Evolutionary conservation across 139 green algal genomes (phyloP), one percentile per base, ranked within the genome.

Genomic region (Chlamydomonas incerta): DNA sequence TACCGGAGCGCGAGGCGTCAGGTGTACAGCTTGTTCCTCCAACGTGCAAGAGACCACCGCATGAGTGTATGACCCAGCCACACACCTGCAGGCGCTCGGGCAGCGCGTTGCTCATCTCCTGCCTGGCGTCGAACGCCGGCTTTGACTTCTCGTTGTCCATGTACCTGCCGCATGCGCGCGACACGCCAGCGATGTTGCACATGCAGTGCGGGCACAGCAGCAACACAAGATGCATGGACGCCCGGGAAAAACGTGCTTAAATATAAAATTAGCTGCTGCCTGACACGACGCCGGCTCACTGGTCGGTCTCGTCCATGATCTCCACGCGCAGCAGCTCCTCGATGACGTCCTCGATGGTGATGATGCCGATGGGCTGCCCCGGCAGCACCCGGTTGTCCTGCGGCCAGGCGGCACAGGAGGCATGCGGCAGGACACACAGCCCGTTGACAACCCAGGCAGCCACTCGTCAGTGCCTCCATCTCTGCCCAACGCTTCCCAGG

Each of bases 321-420:
- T 96, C 93, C 24, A 92, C 72, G 34, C 83, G 80, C 72, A 91
- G 73, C 73, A 94, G 86, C 88, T 96, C 94, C 77, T 96, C 94
- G 55, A 96, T 87, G 4, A 95, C 89, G 70, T 96, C 94, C 82
- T 96, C 94, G 23, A 96, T 92, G 15, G 94, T 96, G 89, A 96
- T 94, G 87, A 96, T 94, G 72, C 92, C 88, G 41, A 92, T 89
- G 17, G 85, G 79, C 82, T 84, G 72, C 24, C 82, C 82, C 6
- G 76, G 76, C 20, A 86, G 52, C 26, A 86, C 80, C 21, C 68
- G 80, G 34, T 85, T 75, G 79, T 85, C 66, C 79, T 85, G 79
- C 20, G 33, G 33, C 17, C 4, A 13, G 33, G 13, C 6, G 41
- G 41, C 41, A 50, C 41, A 50, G 41, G n/a, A n/a, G n/a, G n/a